Percentiles rank a stretch among this genome's conserved stretches.
These are phyloP conservation scores for Catunica adiposa DNA, from an alignment of 2,329 filamentous ascomycete genomes.

Conservation along the genomic window DNA sequence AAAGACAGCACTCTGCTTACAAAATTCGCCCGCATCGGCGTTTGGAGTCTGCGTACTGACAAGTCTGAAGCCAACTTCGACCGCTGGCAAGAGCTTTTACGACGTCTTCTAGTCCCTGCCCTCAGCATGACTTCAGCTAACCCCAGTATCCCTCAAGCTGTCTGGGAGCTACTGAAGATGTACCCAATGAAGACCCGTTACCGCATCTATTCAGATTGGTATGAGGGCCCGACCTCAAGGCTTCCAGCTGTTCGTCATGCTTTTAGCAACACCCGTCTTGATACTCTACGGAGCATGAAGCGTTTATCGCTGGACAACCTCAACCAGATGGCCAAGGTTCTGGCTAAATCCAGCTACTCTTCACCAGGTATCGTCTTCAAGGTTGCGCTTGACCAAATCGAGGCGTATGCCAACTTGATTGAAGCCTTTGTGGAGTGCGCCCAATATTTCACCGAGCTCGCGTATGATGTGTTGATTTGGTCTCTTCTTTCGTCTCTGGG, in stretches of 20 bases:
- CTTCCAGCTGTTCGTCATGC: slow-evolving; percentile 61
- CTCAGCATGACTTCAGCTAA: slow-evolving; percentile 77
- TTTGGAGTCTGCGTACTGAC: slow-evolving; percentile 55
- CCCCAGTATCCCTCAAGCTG: slow-evolving; percentile 65
- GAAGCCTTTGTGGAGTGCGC: slow-evolving; percentile 89
- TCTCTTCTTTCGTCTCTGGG: slow-evolving; percentile 61
- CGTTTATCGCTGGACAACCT: slow-evolving; percentile 78
- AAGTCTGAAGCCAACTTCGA: slow-evolving; percentile 49
- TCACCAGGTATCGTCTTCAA: slow-evolving; percentile 85
- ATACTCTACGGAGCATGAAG: slow-evolving; percentile 77
- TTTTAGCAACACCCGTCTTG: slow-evolving; percentile 58
- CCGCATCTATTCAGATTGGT: slow-evolving; percentile 88
- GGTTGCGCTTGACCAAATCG: slow-evolving; percentile 76
- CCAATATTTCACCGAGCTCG: slow-evolving; percentile 80
- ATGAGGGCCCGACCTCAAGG: slow-evolving; percentile 59
- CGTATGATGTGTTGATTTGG: slow-evolving; percentile 89
- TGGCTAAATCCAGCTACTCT: slow-evolving; percentile 83
- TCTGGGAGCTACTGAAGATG: slow-evolving; percentile 66
- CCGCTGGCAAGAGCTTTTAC: slow-evolving; percentile 74
- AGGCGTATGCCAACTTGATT: slow-evolving; percentile 87
- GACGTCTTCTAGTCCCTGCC: slow-evolving; percentile 70
- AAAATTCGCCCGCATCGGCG: slow-evolving; percentile 75
- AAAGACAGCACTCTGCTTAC: slow-evolving; percentile 61
- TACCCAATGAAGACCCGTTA: slow-evolving; percentile 67
- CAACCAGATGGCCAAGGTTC: slow-evolving; percentile 64